Base-by-base conservation (phyloP, 805 yeast species). In the Metschnikowia similis region DNA sequence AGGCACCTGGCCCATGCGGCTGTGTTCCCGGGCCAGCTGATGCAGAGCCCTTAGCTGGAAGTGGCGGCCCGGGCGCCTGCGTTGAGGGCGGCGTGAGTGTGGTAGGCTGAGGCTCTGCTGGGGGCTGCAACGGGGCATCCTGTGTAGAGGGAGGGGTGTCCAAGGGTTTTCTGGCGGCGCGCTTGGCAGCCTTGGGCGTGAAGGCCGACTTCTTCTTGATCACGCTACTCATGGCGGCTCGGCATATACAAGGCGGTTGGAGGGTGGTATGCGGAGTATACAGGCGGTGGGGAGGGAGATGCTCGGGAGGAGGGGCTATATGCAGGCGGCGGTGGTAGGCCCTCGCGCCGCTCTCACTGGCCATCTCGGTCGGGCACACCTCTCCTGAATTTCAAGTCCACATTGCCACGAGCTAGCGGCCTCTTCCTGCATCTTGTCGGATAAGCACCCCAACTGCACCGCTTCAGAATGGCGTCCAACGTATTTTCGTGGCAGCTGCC, bases 151-250 rank as follows among this genome's bases (percentile, higher is more conserved):
- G 56, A n/a, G 59, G 56, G 11, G 59, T 51, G 16, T 56, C 49
- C 14, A 31, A 13, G 13, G 37, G 39, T 42, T 59, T 62, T 50
- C 63, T 59, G 14, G 59, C 52, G 8, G 55, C 52, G 36, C 65
- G 57, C 55, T 63, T 65, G 56, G 62, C 66, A 35, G 69, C 54
- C 54, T 83, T 84, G 2, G 90, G 90, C n/a, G 77, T 72, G 65
- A 85, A 85, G 49, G 85, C 80, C 10, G 85, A 77, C 27, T 83
- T 79, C 62, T 66, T 67, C 66, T 72, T 73, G 45, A 74, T 73
- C 26, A 76, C 65, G 67, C 77, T 71, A 66, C 79, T 75, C 80
- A 75, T 75, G 43, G 32, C 45, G 30, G 9, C 28, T 8, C 29
- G 4, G 41, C 13, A 41, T 32, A 16, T 8, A 41, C 30, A 30